phyloP scores from a whole-genome alignment of 2,329 filamentous ascomycete genomes.

The Apiospora aurea region DNA sequence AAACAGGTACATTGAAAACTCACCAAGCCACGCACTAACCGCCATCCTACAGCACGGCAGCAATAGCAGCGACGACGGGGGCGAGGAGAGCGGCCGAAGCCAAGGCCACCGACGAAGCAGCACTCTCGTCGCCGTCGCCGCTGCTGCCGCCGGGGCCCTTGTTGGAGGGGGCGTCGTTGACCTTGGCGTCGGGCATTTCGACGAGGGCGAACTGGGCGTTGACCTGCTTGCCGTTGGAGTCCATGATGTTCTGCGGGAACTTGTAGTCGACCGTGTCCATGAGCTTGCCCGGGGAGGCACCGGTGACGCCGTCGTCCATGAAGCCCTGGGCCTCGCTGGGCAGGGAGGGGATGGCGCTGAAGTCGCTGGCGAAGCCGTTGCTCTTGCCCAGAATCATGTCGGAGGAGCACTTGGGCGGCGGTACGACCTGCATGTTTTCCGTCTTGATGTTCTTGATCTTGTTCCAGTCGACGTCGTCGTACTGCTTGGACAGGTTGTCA shows the following conservation, averaged over 20 bases:
- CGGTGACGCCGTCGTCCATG: slow-evolving; percentile 73
- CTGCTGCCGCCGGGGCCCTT: neutral
- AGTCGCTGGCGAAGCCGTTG: slow-evolving; percentile 74
- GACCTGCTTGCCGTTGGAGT: slow-evolving; percentile 47
- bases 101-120: neutral
- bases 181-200: slow-evolving; percentile 22
- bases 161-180: slow-evolving; percentile 22
- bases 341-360: slow-evolving; percentile 73
- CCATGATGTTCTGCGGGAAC: slow-evolving; percentile 53
- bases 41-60: neutral
- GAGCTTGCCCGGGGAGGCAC: slow-evolving; percentile 63
- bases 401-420: slow-evolving; percentile 66
- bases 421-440: slow-evolving; percentile 53
- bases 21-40: neutral
- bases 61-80: slow-evolving; percentile 2
- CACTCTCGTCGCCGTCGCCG: slow-evolving; percentile 5
- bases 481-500: slow-evolving; percentile 75
- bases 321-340: slow-evolving; percentile 66
- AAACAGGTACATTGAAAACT: neutral
- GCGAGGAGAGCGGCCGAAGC: neutral
- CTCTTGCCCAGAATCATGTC: slow-evolving; percentile 64
- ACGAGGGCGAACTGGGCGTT: slow-evolving; percentile 44
- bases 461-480: slow-evolving; percentile 73
- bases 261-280: slow-evolving; percentile 63
- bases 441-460: slow-evolving; percentile 67